phyloP scores from a whole-genome alignment of 1,284 basidiomycete species.

The Apiotrichum gamsii region DNA sequence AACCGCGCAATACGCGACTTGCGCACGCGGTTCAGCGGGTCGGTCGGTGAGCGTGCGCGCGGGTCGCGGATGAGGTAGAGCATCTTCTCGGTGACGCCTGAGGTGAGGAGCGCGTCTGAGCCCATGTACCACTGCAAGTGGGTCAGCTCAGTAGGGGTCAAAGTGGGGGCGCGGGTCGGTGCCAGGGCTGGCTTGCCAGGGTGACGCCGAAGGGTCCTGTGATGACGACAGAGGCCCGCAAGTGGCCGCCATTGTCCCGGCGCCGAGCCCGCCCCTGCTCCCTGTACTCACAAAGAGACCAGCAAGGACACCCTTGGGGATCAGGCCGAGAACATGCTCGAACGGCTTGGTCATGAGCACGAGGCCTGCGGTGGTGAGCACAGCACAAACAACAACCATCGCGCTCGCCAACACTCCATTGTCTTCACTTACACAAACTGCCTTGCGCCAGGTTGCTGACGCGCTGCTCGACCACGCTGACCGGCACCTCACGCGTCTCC shows the following conservation, averaged over 20 bases:
- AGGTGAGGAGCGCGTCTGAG: slow-evolving; percentile 69
- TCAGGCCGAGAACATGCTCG: slow-evolving; percentile 66
- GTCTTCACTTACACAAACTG: slow-evolving; percentile 60
- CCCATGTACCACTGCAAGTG: slow-evolving; percentile 73
- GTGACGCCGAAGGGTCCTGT: too few species aligned
- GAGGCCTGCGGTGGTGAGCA: slow-evolving; percentile 33
- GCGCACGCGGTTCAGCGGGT: slow-evolving; percentile 68
- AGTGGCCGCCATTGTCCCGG: too few species aligned
- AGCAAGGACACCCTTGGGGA: slow-evolving; percentile 59
- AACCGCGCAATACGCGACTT: slow-evolving; percentile 73
- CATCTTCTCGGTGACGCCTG: slow-evolving; percentile 77
- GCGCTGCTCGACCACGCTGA: slow-evolving; percentile 80
- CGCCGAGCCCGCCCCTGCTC: too few species aligned
- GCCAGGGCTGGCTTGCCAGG: neutral
- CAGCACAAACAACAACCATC: neutral
- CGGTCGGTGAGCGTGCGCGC: slow-evolving; percentile 56
- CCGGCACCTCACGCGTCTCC: slow-evolving; percentile 57
- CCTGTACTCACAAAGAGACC: slow-evolving; percentile 53
- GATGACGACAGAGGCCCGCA: too few species aligned
- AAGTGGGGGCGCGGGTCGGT: neutral
- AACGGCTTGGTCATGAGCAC: slow-evolving; percentile 76
- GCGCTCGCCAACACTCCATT: too few species aligned
- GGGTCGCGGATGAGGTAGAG: slow-evolving; percentile 75
- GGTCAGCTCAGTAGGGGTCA: too few species aligned
- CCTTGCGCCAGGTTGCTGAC: slow-evolving; percentile 84